Evolutionary conservation across 305 asterid genomes (phyloP), one percentile per base, ranked within the genome.

Genomic region (Fraxinus xanthoxyloides): DNA sequence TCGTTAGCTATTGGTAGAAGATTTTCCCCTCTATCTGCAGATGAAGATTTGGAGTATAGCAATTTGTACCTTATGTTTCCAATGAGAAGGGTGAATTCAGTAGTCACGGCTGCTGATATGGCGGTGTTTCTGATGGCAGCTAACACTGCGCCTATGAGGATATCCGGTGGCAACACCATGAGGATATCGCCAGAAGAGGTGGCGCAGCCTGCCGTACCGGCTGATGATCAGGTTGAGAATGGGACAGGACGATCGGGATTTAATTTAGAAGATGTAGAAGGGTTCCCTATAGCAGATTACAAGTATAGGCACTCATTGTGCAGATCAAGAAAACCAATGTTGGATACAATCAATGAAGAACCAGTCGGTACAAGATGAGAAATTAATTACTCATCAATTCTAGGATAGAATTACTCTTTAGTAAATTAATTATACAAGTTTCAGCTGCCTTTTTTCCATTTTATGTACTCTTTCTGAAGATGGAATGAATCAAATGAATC

Each of bases 311-410:
- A 89, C 28, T 86, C 95, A 15, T 82, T 80, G 46, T 90, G 95
- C 86, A 82, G 93, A 83, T 90, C 97, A 73, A 93, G 81, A 87
- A 89, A 90, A 80, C 99, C 99, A 36, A 80, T 85, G 76, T 82
- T 95, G 90, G 99, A 92, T 79, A 95, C 97, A 26, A 95, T 93
- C 21, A 73, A 83, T 2, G 99, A 95, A 85, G 97, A 95, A 81
- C 91, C 97, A 0, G 77, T 86, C 65, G 67, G 78, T 78, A 82
- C 86, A 23, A 89, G 90, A 89, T 93, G 28, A 83, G 36, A 35
- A 46, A 35, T 2, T 67, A 9, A 28, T 69, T 23, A 63, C 23
- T 69, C 63, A 61, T 28, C 31, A 40, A 74, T 80, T 61, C 76
- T 36, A 65, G 51, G 61, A 24, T 35, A 9, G 40, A 38, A 12